Evolutionary conservation across 2,329 filamentous ascomycete genomes (phyloP).

Genomic region (Lasiodiplodia gonubiensis): DNA sequence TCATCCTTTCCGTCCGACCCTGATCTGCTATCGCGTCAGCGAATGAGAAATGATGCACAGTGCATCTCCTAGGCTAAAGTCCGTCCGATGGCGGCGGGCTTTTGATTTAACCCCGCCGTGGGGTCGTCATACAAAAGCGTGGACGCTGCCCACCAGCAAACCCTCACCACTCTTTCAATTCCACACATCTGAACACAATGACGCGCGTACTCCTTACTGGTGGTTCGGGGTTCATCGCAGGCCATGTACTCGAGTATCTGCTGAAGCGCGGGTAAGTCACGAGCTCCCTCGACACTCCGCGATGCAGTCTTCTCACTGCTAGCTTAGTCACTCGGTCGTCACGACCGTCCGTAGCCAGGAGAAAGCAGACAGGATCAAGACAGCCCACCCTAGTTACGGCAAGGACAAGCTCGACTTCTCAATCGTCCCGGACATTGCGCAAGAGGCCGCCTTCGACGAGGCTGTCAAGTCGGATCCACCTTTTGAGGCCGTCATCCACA

Average conservation of each 20-base stretch:
- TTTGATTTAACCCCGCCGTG: slow-evolving; percentile 22
- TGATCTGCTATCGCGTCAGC: neutral
- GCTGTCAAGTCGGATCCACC: slow-evolving; percentile 66
- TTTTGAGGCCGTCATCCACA: slow-evolving; percentile 68
- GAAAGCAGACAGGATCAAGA: slow-evolving; percentile 66
- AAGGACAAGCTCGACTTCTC: slow-evolving; percentile 66
- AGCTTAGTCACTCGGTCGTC: slow-evolving; percentile 63
- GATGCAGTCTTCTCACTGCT: neutral
- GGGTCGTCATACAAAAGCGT: slow-evolving; percentile 23
- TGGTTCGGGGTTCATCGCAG: slow-evolving; percentile 69
- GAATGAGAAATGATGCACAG: neutral
- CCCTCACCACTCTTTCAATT: neutral
- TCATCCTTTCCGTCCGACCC: neutral
- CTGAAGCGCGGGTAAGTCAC: slow-evolving; percentile 55
- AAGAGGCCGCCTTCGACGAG: slow-evolving; percentile 69
- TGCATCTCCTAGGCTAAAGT: slow-evolving; percentile 3
- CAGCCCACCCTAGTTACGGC: slow-evolving; percentile 56
- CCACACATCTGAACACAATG: slow-evolving; percentile 32
- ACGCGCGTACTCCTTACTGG: slow-evolving; percentile 53
- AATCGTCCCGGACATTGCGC: slow-evolving; percentile 75
- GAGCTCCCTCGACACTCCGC: neutral
- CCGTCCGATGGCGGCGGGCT: slow-evolving; percentile 12
- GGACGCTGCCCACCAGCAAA: neutral
- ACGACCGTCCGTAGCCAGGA: slow-evolving; percentile 67
- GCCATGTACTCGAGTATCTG: slow-evolving; percentile 66